phyloP scores from a whole-genome alignment of 2,329 filamentous ascomycete species.

The Hypoxylon sp. region DNA sequence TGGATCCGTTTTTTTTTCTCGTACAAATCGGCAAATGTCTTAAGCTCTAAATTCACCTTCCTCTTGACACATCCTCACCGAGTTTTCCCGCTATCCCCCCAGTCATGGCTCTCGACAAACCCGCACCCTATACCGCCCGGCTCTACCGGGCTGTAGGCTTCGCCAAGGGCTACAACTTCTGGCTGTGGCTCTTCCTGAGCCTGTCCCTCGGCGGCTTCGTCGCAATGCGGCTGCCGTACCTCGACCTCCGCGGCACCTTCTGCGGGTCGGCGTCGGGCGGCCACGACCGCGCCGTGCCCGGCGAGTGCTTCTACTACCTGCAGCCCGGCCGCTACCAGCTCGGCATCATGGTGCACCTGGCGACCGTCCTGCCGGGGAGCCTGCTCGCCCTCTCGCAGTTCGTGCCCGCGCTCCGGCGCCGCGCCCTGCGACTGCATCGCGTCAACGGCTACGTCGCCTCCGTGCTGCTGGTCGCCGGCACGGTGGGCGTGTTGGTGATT shows the following conservation, averaged over 20 bases:
- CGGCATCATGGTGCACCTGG: slow-evolving; percentile 61
- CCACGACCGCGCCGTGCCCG: slow-evolving; percentile 45
- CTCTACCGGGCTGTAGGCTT: slow-evolving; percentile 65
- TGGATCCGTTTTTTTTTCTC: neutral
- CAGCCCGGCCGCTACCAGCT: slow-evolving; percentile 46
- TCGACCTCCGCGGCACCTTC: slow-evolving; percentile 58
- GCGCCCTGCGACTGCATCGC: slow-evolving; percentile 65
- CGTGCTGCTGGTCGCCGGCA: slow-evolving; percentile 59
- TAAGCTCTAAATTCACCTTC: neutral
- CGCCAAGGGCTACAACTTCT: slow-evolving; percentile 67
- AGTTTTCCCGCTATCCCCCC: neutral
- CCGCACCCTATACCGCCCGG: slow-evolving; percentile 44
- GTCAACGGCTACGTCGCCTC: slow-evolving; percentile 69
- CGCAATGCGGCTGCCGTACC: slow-evolving; percentile 61
- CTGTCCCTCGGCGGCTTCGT: slow-evolving; percentile 61
- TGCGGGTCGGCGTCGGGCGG: slow-evolving; percentile 44
- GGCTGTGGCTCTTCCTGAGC: slow-evolving; percentile 62
- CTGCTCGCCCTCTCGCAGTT: slow-evolving; percentile 63
- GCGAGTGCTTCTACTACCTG: slow-evolving; percentile 58
- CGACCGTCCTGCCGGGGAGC: slow-evolving; percentile 58
- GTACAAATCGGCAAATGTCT: neutral
- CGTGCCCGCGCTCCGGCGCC: slow-evolving; percentile 60
- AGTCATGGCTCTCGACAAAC: neutral
- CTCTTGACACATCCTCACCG: neutral
- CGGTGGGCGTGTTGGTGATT: slow-evolving; percentile 66